Conservation (phyloP, 805 yeast species). For the Kluyveromyces lactis region DNA sequence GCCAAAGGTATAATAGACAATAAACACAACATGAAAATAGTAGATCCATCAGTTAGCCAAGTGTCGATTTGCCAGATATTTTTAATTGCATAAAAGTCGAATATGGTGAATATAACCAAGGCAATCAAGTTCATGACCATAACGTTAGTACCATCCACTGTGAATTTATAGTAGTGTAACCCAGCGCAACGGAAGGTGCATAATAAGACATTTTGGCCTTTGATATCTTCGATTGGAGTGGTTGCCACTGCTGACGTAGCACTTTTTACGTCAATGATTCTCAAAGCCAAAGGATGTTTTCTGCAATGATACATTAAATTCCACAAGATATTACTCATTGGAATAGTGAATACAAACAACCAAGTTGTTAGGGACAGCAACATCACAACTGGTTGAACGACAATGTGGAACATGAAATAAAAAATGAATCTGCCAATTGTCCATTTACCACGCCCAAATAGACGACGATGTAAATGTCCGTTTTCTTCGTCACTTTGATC, state of each 20-base stretch:
- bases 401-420: conserved; percentile 57
- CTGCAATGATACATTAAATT: conserved; percentile 70
- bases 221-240: conserved; percentile 13
- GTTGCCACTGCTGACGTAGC: conserved; percentile 13
- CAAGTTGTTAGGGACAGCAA: conserved; percentile 57
- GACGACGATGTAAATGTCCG: conserved; percentile 37
- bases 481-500: conserved; percentile 13
- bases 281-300: conserved; percentile 84
- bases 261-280: conserved; percentile 52
- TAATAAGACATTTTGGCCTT: conserved; percentile 52
- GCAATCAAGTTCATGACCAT: conserved; percentile 78
- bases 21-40: conserved; percentile 67
- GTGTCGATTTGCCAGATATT: conserved; percentile 32
- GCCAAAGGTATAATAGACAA: conserved; percentile 89
- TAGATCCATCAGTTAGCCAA: conserved; percentile 45
- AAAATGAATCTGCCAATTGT: conserved; percentile 72
- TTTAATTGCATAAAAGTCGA: conserved; percentile 62
- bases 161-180: conserved; percentile 87
- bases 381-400: conserved; percentile 60
- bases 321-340: conserved; percentile 76
- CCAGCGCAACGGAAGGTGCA: conserved; percentile 94
- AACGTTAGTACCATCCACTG: conserved; percentile 93
- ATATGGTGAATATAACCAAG: conserved; percentile 73
- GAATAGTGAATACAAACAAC: conserved; percentile 82
- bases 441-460: conserved; percentile 93